A percentile compares a stretch with the other conserved stretches of the same genome.
Evolutionary conservation across 768 basidiomycete genomes (phyloP).

Genomic region (Tremella fuciformis): DNA sequence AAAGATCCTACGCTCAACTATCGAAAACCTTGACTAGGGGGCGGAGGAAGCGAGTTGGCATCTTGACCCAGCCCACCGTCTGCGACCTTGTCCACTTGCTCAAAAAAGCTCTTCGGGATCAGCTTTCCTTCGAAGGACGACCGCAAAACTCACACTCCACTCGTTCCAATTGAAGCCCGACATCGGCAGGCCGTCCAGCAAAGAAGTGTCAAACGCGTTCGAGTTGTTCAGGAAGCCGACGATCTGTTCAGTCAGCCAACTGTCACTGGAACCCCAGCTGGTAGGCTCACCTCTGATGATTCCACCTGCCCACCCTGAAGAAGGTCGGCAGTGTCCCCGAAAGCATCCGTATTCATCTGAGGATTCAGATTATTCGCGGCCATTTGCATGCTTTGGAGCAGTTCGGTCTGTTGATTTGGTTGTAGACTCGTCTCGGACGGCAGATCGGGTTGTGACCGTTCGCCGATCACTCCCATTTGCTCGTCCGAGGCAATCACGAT

Average conservation of each 20-base stretch:
- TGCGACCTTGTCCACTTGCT: background rate
- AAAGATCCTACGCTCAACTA: too few relatives aligned
- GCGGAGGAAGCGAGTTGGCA: background rate
- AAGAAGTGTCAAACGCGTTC: slow-evolving; percentile 26
- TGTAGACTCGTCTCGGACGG: too few relatives aligned
- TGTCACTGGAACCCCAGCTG: background rate
- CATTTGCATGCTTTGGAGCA: slow-evolving; percentile 19
- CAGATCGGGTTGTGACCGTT: too few relatives aligned
- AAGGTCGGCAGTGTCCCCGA: background rate
- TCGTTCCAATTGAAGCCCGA: slow-evolving; percentile 40
- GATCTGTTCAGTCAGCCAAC: slow-evolving; percentile 1
- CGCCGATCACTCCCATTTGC: background rate
- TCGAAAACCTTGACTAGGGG: too few relatives aligned
- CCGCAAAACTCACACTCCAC: slow-evolving; percentile 19
- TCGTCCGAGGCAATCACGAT: background rate
- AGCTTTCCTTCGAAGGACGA: background rate
- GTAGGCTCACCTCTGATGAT: background rate
- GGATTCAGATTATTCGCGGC: slow-evolving; percentile 42
- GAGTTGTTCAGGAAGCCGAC: slow-evolving; percentile 9
- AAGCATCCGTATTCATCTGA: slow-evolving; percentile 23
- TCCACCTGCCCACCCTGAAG: background rate
- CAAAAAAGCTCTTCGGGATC: background rate
- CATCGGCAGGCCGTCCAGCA: slow-evolving; percentile 43
- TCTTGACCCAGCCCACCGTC: background rate
- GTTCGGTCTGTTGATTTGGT: background rate